phyloP scores from a whole-genome alignment of 2,329 filamentous ascomycete genomes.

The Neobulgaria alba region DNA sequence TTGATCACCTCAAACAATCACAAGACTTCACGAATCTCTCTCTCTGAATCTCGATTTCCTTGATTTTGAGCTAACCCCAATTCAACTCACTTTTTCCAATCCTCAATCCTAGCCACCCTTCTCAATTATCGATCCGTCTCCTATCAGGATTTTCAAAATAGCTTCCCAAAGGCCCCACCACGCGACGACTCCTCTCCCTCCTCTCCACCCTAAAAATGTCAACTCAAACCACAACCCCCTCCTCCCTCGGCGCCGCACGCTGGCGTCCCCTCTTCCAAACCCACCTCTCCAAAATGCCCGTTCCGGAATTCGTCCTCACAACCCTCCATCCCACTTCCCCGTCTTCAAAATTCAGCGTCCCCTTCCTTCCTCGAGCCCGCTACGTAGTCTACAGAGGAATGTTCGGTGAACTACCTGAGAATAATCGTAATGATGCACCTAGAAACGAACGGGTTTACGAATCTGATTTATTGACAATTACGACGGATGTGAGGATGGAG shows the following conservation, averaged over 20 bases:
- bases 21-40: too few relatives aligned
- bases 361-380: conserved; percentile 48
- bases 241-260: conserved; percentile 22
- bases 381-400: conserved; percentile 82
- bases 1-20: too few relatives aligned
- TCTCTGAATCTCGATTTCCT: too few relatives aligned
- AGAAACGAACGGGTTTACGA: conserved; percentile 64
- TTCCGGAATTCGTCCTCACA: conserved; percentile 33
- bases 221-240: conserved; percentile 18
- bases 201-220: conserved; percentile 21
- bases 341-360: conserved; percentile 28
- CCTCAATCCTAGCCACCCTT: not conserved
- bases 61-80: too few relatives aligned
- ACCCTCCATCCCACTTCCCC: conserved; percentile 35
- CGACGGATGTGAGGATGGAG: conserved; percentile 80
- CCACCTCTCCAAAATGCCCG: conserved; percentile 30
- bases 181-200: conserved; percentile 19
- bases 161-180: conserved; percentile 16
- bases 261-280: conserved; percentile 29
- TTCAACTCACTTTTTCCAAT: not conserved
- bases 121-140: not conserved
- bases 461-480: conserved; percentile 73
- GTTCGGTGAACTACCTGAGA: conserved; percentile 64
- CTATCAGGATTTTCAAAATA: too few relatives aligned
- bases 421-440: conserved; percentile 63